These are phyloP conservation scores for Populus deltoides DNA, from an alignment of 345 rosid genomes.

Conservation along the genomic window DNA sequence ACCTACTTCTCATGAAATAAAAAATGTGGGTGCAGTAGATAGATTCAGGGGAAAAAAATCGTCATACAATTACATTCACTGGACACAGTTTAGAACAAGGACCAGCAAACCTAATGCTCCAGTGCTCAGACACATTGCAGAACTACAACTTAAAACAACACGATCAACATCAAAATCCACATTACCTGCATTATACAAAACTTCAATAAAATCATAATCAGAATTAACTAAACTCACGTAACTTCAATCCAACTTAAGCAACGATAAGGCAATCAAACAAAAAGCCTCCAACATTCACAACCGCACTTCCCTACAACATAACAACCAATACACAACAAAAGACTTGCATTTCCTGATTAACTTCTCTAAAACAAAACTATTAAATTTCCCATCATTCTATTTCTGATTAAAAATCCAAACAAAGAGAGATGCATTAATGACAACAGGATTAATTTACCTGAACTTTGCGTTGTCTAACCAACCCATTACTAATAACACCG, in stretches of 20 bases:
- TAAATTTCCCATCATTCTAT: background rate
- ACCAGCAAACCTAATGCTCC: background rate
- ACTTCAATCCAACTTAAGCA: background rate
- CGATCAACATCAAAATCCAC: background rate
- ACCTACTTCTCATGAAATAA: background rate
- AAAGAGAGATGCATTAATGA: background rate
- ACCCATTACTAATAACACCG: slow-evolving; percentile 20
- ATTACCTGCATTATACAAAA: background rate
- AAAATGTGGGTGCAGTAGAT: background rate
- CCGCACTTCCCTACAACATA: background rate
- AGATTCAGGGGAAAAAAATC: background rate
- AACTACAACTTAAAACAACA: background rate
- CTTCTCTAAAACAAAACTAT: background rate
- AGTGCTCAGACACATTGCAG: background rate
- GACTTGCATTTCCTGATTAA: background rate
- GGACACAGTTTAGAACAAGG: background rate
- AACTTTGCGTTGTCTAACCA: slow-evolving; percentile 40
- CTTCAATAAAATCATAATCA: background rate
- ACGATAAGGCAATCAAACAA: slow-evolving; percentile 2
- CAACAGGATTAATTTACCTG: slow-evolving; percentile 40
- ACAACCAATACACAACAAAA: background rate
- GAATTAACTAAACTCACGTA: background rate
- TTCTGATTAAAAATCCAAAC: background rate
- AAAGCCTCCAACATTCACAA: background rate
- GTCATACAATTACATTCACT: background rate